Evolutionary conservation across 352 stramenopile genomes (phyloP), one percentile per base, ranked within the genome.

Genomic region (Blastocystis sp.): DNA sequence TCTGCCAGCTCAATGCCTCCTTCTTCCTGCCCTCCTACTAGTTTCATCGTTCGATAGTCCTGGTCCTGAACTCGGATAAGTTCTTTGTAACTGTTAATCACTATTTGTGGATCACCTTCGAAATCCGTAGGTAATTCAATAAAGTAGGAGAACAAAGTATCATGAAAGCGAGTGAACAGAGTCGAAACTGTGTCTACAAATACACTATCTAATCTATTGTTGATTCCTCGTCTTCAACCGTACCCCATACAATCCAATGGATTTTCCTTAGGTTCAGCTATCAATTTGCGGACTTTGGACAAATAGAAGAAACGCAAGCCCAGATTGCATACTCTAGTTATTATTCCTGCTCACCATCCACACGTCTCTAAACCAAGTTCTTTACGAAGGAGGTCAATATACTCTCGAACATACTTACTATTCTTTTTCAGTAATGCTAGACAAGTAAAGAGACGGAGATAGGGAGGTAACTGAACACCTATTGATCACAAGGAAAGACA

Each of bases 71-170:
- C 33, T 19, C 73, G 73, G 24, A 84, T 84, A 17, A 84, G 51
- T 35, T 84, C 73, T 37, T 84, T 84, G 56, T 84, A 84, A 44
- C 42, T 84, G 51, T 84, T 48, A 57, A 84, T 84, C 15, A 84
- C 73, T 24, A 84, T 62, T 30, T 62, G 48, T 19, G 73, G 48
- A 35, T 84, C 73, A 17, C 59, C 48, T 24, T 84, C 73, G 1
- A 7, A 62, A 30, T 27, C 37, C 3, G 73, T 53, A 35, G 30
- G 19, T 30, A 66, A 19, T 2, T 30, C 48, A 7, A 84, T 30
- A 30, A 48, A 84, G 51, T 56, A 84, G 9, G 51, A 62, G 33
- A 84, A 84, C 9, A 84, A 57, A 2, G 73, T 64, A 64, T 64
- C 42, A 42, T 84, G 58, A 57, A 84, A 84, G 11, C 33, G 56